phyloP scores from a whole-genome alignment of 1,139 yeast genomes.

The Pneumocystis oryctolagi region DNA sequence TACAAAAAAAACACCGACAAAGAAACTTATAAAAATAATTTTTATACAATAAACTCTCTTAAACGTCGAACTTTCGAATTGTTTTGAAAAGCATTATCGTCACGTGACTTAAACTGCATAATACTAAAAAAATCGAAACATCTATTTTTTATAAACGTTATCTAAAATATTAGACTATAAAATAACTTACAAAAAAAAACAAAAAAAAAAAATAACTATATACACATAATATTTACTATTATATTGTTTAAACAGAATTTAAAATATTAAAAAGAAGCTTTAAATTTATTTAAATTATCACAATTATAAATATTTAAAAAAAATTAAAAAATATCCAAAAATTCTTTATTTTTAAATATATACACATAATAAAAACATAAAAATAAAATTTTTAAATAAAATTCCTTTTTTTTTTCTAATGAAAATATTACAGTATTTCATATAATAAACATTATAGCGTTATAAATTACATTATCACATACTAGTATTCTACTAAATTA shows the following conservation, averaged over 20 bases:
- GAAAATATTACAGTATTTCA: not conserved
- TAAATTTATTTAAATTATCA: not conserved
- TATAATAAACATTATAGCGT: not conserved
- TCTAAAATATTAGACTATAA: not conserved
- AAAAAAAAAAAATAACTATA: not conserved
- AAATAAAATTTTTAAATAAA: not conserved
- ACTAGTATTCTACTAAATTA: not conserved
- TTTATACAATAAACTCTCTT: not conserved
- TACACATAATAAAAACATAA: no score
- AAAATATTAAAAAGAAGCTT: not conserved
- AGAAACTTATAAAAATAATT: not conserved
- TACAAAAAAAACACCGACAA: not conserved
- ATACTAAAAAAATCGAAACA: not conserved
- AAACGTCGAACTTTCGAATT: not conserved
- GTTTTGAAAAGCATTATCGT: not conserved
- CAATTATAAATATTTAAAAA: not conserved
- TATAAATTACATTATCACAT: not conserved
- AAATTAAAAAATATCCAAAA: not conserved
- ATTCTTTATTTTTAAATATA: no score
- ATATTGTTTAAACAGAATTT: not conserved
- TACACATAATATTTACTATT: not conserved
- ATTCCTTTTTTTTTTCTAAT: not conserved
- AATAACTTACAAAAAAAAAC: not conserved
- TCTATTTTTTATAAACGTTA: not conserved
- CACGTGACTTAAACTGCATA: not conserved